Evolutionary conservation across 352 stramenopile species (phyloP), one percentile per base, ranked within the genome.

Genomic region (Pythium graminicola): DNA sequence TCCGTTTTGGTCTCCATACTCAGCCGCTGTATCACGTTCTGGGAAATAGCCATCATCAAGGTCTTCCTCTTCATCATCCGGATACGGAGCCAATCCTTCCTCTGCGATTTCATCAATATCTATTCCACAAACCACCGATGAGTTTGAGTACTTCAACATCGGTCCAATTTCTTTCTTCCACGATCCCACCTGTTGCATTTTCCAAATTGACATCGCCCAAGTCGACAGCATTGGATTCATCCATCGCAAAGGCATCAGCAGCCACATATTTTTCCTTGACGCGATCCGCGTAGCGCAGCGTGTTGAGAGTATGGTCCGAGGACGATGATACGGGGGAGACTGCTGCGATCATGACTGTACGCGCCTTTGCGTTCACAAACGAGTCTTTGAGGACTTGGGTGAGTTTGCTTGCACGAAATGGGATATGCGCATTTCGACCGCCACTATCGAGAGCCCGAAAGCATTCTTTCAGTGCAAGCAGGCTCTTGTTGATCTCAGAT

Each of bases 361-460:
- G 88, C 36, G 90, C 87, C 60, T 96, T 94, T 22, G 95, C 78
- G 27, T 97, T 97, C 19, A 97, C 85, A 70, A 99, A 98, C 47
- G 88, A 97, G 48, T 99, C 95, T 65, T 98, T 98, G 17, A 99
- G 65, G n/a, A 99, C 95, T 76, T 98, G 94, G 2, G 94, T 99
- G 1, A 99, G 78, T 52, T 98, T 98, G 56, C 85, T 97, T 29
- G 89, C 95, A 53, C 96, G 85, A 61, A 98, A 99, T 11, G 95
- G 95, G 49, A 98, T 97, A 43, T 98, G 93, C 14, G 86, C 70
- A 24, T 78, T 85, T 33, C 81, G 64, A 67, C 85, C 86, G 22
- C 80, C 89, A 43, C 85, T 97, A 43, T 97, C 93, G 7, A 98
- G 65, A 7, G 95, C 93, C 47, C 96, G 76, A 61, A 99, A 98